Conservation (phyloP, 768 basidiomycete genomes). For the Suillus tomentosus region DNA sequence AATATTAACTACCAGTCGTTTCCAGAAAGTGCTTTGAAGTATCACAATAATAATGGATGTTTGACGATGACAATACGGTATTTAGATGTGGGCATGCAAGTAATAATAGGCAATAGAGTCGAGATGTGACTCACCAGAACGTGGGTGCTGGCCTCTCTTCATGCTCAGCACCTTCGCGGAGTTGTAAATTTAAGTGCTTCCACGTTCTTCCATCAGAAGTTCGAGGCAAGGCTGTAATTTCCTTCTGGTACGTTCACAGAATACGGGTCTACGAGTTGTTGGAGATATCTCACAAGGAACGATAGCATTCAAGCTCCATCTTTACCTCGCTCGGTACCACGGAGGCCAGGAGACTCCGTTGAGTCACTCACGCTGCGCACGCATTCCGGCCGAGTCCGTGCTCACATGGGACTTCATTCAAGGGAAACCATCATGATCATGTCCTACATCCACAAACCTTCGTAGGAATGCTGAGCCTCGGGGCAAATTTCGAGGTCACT, state of each 20-base stretch:
- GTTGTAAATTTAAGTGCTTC: neutral
- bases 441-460: neutral
- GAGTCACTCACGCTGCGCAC: neutral
- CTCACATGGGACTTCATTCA: neutral
- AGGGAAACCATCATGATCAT: constrained; percentile 1
- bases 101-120: neutral
- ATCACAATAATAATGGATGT: neutral
- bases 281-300: neutral
- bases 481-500: neutral
- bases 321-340: neutral
- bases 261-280: neutral
- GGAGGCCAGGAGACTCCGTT: neutral
- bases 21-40: neutral
- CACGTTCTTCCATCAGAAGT: neutral
- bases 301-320: neutral
- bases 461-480: neutral
- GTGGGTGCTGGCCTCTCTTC: neutral
- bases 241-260: neutral
- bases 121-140: neutral
- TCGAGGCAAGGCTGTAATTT: neutral
- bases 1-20: neutral
- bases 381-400: neutral
- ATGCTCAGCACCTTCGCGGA: constrained; percentile 3
- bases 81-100: constrained; percentile 2
- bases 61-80: constrained; percentile 4